Evolutionary conservation across 176 grass and related monocot genomes (phyloP).

Genomic region (Dendrocalamus sinicus): DNA sequence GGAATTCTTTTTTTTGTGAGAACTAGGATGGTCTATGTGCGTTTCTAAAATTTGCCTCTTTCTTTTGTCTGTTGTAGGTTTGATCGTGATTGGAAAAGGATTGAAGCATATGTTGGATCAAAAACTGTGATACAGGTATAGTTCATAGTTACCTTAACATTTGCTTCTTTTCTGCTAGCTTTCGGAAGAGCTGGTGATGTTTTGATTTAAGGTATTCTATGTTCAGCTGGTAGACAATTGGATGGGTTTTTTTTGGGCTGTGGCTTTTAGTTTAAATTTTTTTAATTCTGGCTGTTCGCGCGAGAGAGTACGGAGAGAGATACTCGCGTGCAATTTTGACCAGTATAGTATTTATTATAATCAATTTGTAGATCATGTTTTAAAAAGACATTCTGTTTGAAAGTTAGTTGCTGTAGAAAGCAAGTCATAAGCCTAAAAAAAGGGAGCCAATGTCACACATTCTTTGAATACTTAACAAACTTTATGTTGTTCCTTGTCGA

Average conservation of each 20-base stretch:
- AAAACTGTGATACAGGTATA: conserved; percentile 93
- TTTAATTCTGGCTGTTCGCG: too few species aligned
- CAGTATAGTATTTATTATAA: too few species aligned
- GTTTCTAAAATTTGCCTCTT: neutral
- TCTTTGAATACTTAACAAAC: neutral
- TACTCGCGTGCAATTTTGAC: too few species aligned
- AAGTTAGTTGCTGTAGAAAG: too few species aligned
- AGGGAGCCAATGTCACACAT: neutral
- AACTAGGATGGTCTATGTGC: neutral
- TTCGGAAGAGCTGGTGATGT: neutral
- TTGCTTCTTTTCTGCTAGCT: neutral
- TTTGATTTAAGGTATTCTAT: neutral
- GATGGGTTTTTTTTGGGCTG: too few species aligned
- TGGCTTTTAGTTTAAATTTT: too few species aligned
- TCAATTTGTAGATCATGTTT: too few species aligned
- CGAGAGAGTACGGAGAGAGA: too few species aligned
- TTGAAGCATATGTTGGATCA: conserved; percentile 80
- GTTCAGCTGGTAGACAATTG: neutral
- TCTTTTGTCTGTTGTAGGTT: conserved; percentile 59
- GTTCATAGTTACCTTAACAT: neutral
- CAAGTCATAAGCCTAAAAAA: too few species aligned
- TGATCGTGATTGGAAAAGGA: conserved; percentile 94
- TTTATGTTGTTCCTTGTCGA: neutral
- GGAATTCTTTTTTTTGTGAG: neutral
- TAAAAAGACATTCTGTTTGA: too few species aligned